Conservation (phyloP, 2,329 filamentous ascomycete species). For the Meredithiella fracta region DNA sequence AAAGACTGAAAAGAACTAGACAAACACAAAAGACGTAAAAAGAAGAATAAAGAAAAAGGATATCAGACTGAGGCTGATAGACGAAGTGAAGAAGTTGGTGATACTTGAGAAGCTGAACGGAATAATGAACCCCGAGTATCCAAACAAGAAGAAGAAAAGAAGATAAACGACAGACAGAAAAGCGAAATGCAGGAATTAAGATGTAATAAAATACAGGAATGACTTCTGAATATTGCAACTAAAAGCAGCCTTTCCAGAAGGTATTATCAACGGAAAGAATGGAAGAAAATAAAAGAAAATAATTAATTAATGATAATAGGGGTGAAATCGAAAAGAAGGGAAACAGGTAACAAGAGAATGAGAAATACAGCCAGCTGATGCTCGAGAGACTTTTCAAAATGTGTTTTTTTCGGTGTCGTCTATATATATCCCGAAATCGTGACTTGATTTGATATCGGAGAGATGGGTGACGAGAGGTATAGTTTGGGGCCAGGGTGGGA, state of each 20-base stretch:
- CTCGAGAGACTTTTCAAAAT: neutral
- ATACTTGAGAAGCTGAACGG: neutral
- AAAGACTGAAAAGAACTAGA: neutral
- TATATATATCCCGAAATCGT: conserved; percentile 2
- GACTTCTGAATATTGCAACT: neutral
- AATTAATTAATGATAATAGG: neutral
- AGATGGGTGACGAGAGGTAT: neutral
- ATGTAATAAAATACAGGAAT: conserved; percentile 2
- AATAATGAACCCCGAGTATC: neutral
- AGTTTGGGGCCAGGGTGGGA: neutral
- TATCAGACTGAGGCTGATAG: neutral
- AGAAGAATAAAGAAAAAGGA: neutral
- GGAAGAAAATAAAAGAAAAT: neutral
- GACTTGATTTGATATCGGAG: neutral
- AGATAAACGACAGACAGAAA: neutral
- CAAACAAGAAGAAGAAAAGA: neutral
- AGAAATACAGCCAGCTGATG: conserved; percentile 1
- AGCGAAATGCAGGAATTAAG: neutral
- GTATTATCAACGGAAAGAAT: neutral
- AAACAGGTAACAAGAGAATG: neutral
- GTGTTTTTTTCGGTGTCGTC: neutral
- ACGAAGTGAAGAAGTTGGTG: neutral
- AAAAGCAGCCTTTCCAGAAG: neutral
- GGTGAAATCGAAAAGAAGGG: neutral
- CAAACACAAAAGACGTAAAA: neutral